Evolutionary conservation across 2,329 filamentous ascomycete species (phyloP), one percentile per base, ranked within the genome.

Genomic region (Dothideomycetes sp.): DNA sequence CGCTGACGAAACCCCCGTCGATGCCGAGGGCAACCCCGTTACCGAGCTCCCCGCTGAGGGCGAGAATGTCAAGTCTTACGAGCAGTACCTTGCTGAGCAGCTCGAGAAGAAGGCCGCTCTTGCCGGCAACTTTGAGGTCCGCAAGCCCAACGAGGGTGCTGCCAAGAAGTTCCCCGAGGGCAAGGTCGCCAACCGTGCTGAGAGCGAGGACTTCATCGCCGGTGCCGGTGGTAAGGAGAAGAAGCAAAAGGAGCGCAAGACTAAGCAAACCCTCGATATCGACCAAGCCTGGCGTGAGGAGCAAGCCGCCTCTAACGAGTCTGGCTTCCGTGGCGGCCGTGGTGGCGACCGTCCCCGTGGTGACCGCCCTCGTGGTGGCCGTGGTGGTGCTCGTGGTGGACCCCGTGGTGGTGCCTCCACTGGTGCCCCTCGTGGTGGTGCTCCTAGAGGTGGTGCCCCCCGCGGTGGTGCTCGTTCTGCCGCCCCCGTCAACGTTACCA

Each of bases 81-180:
- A 76, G 58, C 84, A 91, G 53, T 98, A 94, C 73, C 77, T 93
- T 40, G 84, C 80, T 60, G 78, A 84, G 63, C 73, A 72, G 60
- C 76, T 76, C 45, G 74, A 78, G 64, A 89, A 88, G 77, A 88
- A 86, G 71, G 68, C 77, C 51, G 75, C 76, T 51, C 76, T 89
- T 45, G 65, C 72, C 50, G 76, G 75, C 54, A 65, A 69, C 53
- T 74, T 80, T 56, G 76, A 84, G 58, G 74, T 86, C 60, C 89
- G 91, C 70, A 80, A 87, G 72, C 71, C 89, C 65, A 95, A 96
- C 73, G 88, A 95, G 73, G 88, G 88, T 59, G 76, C 72, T 71
- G 85, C 86, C 73, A 89, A 91, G 78, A 91, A 95, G 76, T 94
- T 88, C 84, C 84, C 83, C 57, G 73, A 75, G 57, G 87, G 86